These are phyloP conservation scores for Actinomucor elegans DNA, from an alignment of 371 early-diverging fungal species.

Conservation along the genomic window DNA sequence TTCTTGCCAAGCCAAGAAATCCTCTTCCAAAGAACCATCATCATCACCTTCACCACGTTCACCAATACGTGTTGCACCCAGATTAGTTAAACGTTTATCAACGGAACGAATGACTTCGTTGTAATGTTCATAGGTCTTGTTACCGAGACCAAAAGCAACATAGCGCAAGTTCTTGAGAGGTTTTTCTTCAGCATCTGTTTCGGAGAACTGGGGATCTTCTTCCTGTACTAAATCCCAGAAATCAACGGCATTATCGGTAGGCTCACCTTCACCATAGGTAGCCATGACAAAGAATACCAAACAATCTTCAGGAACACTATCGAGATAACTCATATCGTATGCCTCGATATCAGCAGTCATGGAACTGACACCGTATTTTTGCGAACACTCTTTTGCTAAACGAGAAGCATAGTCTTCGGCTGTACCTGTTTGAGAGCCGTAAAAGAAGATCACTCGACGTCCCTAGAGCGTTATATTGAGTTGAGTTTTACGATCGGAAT, in stretches of 20 bases:
- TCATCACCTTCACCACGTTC: constrained; percentile 95
- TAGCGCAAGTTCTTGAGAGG: constrained; percentile 66
- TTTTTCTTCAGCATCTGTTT: constrained; percentile 46
- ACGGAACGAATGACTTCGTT: constrained; percentile 78
- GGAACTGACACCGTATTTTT: constrained; percentile 72
- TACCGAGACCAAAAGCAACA: constrained; percentile 94
- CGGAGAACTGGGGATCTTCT: constrained; percentile 67
- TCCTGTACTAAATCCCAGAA: constrained; percentile 80
- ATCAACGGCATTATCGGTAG: constrained; percentile 89
- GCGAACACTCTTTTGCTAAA: constrained; percentile 78
- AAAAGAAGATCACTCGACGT: constrained; percentile 78
- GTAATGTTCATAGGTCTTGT: constrained; percentile 96
- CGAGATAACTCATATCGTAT: constrained; percentile 80
- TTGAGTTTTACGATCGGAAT: neutral
- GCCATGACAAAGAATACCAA: constrained; percentile 85
- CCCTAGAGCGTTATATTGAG: constrained; percentile 33
- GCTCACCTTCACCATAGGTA: constrained; percentile 92
- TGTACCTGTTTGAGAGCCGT: constrained; percentile 96
- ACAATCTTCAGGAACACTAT: constrained; percentile 59
- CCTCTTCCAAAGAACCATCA: constrained; percentile 92
- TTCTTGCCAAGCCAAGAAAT: constrained; percentile 93
- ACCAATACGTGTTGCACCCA: constrained; percentile 83
- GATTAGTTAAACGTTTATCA: constrained; percentile 57
- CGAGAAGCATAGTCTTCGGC: constrained; percentile 94
- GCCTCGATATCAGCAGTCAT: constrained; percentile 87